Evolutionary conservation across 176 grass and related monocot genomes (phyloP).

Genomic region (Hsuehochloa calcarea): DNA sequence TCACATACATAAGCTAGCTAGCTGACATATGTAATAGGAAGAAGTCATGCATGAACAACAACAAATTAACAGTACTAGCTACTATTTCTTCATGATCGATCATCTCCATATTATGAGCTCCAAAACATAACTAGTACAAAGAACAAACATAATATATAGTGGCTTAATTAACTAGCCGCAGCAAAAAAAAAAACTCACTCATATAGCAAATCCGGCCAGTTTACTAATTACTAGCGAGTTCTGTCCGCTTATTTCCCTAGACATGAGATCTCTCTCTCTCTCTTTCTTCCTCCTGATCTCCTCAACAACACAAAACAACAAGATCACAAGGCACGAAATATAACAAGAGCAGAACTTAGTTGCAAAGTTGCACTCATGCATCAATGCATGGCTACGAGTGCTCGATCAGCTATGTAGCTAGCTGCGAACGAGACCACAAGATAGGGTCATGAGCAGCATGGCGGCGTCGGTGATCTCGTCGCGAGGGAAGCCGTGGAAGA

Average conservation of each 20-base stretch:
- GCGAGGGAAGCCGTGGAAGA: slow-evolving; percentile 26
- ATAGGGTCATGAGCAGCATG: slow-evolving; percentile 89
- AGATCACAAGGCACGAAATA: slow-evolving; percentile 29
- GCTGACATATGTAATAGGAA: slow-evolving; percentile 4
- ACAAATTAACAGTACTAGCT: neutral
- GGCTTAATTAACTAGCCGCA: slow-evolving; percentile 12
- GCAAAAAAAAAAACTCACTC: slow-evolving; percentile 21
- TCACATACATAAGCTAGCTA: neutral
- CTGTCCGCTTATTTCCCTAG: slow-evolving; percentile 11
- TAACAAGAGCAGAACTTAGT: neutral
- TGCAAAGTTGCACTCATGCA: slow-evolving; percentile 19
- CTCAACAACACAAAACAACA: slow-evolving; percentile 38
- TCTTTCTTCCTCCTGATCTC: slow-evolving; percentile 19
- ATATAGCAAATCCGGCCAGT: slow-evolving; percentile 17
- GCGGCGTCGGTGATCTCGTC: slow-evolving; percentile 88
- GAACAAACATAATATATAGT: slow-evolving; percentile 11
- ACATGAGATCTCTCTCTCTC: slow-evolving; percentile 30
- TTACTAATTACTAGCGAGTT: slow-evolving; percentile 15
- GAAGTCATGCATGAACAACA: neutral
- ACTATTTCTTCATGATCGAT: neutral
- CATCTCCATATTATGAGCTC: slow-evolving; percentile 14
- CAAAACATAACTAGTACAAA: slow-evolving; percentile 21
- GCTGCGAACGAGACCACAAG: slow-evolving; percentile 60
- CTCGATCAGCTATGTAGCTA: slow-evolving; percentile 22
- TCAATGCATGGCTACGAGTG: neutral